Percentiles rank a stretch among this genome's conserved stretches.
These are phyloP conservation scores for Saccharomyces pastorianus DNA, from an alignment of 1,139 yeast species.

Conservation along the genomic window DNA sequence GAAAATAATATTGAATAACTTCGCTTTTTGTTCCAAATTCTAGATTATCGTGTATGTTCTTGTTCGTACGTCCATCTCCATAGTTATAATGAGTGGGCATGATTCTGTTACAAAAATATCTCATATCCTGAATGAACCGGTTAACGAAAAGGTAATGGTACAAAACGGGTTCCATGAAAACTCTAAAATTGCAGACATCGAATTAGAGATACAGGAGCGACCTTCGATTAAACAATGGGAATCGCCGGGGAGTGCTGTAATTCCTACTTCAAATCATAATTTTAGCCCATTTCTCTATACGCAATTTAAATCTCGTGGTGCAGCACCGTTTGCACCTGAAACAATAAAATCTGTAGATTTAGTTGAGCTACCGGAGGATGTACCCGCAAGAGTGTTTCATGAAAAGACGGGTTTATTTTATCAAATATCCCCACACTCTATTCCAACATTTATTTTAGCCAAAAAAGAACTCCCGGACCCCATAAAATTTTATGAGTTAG, in stretches of 20 bases:
- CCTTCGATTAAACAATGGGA: background rate
- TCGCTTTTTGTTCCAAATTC: background rate
- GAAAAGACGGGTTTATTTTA: conserved; percentile 16
- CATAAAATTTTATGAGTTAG: conserved; percentile 42
- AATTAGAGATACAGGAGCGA: background rate
- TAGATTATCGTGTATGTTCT: background rate
- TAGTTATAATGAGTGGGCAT: background rate
- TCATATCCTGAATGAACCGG: conserved; percentile 4
- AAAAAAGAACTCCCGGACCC: conserved; percentile 44
- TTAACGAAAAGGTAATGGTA: background rate
- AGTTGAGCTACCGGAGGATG: conserved; percentile 15
- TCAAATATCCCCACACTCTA: conserved; percentile 12
- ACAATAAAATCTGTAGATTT: conserved; percentile 6
- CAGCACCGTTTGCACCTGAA: conserved; percentile 29
- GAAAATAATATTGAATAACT: background rate
- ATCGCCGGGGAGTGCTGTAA: background rate
- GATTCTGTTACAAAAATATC: conserved; percentile 6
- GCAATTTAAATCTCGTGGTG: conserved; percentile 38
- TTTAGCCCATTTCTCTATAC: conserved; percentile 40
- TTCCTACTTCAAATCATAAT: conserved; percentile 24
- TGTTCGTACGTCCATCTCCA: background rate
- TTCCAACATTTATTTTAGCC: conserved; percentile 43
- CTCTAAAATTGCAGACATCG: background rate
- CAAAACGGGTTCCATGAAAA: background rate
- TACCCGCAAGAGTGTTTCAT: conserved; percentile 14